Base-by-base conservation (phyloP, 305 asterid species). In the Fraxinus greggii region DNA sequence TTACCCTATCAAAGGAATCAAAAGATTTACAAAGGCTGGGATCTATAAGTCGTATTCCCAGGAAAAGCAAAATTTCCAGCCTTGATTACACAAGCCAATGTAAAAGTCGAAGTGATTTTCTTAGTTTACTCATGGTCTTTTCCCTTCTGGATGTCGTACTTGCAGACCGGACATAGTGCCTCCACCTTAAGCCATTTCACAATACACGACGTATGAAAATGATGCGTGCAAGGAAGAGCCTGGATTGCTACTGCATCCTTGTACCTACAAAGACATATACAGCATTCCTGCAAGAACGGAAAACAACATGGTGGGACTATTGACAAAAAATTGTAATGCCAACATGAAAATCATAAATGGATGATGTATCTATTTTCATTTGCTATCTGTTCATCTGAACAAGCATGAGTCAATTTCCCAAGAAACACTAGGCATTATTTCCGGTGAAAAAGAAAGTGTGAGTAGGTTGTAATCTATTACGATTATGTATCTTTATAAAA, bases 111-210 rank as follows among this genome's bases (percentile, higher is more conserved):
- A 23, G 15, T 2, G 72, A 63, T 65, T 26, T 26, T 65, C 33
- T 65, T 74, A 54, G 24, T 26, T 85, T 80, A 95, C 36, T 89
- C 97, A 78, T 93, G 95, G 19, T 95, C 97, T 56, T 85, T 94
- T 69, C 95, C 99, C 90, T 94, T 92, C 86, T 92, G 94, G 86
- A 95, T 92, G 92, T 94, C 91, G 90, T 85, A 92, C 91, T 92
- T 95, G 95, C 99, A 94, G 12, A 95, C 86, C 1, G 97, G 99
- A 85, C 99, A 95, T 5, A 97, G 94, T 0, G 98, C 99, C 35
- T 95, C 93, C 98, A 94, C 94, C 91, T 92, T 95, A 4, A 92
- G 98, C 98, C 99, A 94, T 88, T 92, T 95, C 88, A 89, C 95
- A 0, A 94, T 94, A 81, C 98, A 95, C 28, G 87, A 76, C 0